A percentile compares a stretch with the other conserved stretches of the same genome.
phyloP scores from a whole-genome alignment of 2,329 filamentous ascomycete genomes.

The Daldinia sp. region DNA sequence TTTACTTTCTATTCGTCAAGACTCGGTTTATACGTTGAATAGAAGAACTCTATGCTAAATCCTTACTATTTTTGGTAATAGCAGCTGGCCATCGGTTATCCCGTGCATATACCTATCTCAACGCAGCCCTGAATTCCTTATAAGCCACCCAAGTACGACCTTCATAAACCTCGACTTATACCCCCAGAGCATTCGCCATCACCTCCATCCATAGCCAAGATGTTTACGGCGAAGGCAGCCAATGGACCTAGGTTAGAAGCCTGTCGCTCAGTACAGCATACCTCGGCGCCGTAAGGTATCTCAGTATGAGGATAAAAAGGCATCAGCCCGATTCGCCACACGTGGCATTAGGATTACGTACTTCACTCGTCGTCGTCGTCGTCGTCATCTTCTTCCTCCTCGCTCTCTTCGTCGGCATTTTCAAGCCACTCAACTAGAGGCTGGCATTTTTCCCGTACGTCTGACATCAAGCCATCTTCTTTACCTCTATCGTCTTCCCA shows the following conservation, averaged over 20 bases:
- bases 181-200: neutral
- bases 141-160: neutral
- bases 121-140: neutral
- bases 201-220: neutral
- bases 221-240: neutral
- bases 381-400: constrained; percentile 70
- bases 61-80: neutral
- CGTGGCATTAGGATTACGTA: neutral
- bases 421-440: constrained; percentile 86
- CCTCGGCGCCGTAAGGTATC: neutral
- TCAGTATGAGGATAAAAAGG: neutral
- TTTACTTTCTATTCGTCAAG: neutral
- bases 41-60: neutral
- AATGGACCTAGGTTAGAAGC: neutral
- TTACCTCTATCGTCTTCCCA: constrained; percentile 78
- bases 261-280: neutral
- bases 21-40: neutral
- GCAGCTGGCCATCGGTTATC: neutral
- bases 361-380: constrained; percentile 43
- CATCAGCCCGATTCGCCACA: neutral
- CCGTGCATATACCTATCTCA: neutral
- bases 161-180: neutral
- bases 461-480: constrained; percentile 72
- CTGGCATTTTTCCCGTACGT: constrained; percentile 76
- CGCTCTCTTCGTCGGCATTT: constrained; percentile 76